Evolutionary conservation across 2,329 filamentous ascomycete genomes (phyloP), one percentile per base, ranked within the genome.

Genomic region (Aspergillus hortae): DNA sequence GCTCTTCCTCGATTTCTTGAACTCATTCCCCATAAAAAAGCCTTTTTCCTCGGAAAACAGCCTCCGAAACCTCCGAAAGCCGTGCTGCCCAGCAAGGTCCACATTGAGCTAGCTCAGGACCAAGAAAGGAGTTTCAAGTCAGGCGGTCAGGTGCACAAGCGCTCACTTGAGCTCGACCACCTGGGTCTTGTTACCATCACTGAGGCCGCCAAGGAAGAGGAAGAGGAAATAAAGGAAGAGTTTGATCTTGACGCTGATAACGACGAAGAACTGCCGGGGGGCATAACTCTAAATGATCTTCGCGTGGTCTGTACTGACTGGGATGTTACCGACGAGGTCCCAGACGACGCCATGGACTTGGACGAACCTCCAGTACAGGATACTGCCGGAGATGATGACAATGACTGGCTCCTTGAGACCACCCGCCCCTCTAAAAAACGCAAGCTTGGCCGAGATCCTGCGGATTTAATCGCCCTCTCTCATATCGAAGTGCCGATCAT

Each of bases 271-370:
- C 67, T 77, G 7, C 74, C 74, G 15, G 89, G 86, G 30, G 90
- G 89, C 2, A 83, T 89, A 55, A 88, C 83, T 0, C 81, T 92
- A 70, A 82, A 87, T 48, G 92, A 97, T 63, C 83, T 99, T 50
- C 84, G 89, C 52, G 83, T 95, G 44, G 83, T 94, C 5, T 96
- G 92, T 64, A 84, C 90, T 53, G 90, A 96, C 67, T 97, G 90
- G 88, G 85, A 89, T 50, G 72, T 84, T 15, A 79, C 84, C 43
- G 84, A 86, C 47, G 73, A 80, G 19, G 69, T 77, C 23, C 74
- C 78, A 11, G 17, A 42, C 17, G 40, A 42, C 21, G 60, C 66
- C 64, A 66, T 71, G 47, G 68, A 72, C 23, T 48, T 63, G n/a
- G 63, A 67, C 21, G 63, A 67, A 19, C 46, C 56, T 12, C 36